phyloP scores from a whole-genome alignment of 495 filamentous ascomycete species.

The Penicillium taxi region DNA sequence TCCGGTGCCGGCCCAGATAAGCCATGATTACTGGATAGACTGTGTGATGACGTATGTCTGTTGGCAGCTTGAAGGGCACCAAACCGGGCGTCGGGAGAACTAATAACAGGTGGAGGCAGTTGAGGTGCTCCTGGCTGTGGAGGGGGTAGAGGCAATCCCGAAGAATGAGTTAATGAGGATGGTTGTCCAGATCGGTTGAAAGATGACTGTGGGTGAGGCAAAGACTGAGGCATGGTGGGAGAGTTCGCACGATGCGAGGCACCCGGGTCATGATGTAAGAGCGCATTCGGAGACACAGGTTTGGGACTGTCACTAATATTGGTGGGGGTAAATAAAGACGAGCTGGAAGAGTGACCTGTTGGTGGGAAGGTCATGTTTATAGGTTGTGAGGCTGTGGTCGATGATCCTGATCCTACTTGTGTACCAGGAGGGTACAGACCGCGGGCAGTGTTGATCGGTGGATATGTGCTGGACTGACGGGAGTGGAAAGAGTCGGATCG shows the following conservation, averaged over 20 bases:
- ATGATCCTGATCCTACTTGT: conserved; percentile 42
- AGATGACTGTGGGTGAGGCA: conserved; percentile 52
- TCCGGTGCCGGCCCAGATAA: conserved; percentile 20
- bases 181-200: conserved; percentile 45
- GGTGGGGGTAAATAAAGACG: conserved; percentile 61
- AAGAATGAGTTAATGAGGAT: conserved; percentile 20
- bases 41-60: conserved; percentile 31
- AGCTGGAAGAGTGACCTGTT: conserved; percentile 32
- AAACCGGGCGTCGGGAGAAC: conserved; percentile 39
- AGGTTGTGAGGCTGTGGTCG: conserved; percentile 46
- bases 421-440: conserved; percentile 52
- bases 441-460: conserved; percentile 52
- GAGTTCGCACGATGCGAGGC: conserved; percentile 54
- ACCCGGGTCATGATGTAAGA: conserved; percentile 51
- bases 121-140: conserved; percentile 39
- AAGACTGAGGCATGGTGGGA: conserved; percentile 58
- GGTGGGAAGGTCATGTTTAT: conserved; percentile 39
- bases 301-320: conserved; percentile 81
- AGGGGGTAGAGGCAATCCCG: conserved; percentile 33
- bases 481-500: conserved; percentile 47
- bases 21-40: conserved; percentile 38
- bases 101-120: conserved; percentile 46
- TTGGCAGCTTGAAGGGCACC: conserved; percentile 30
- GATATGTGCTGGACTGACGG: conserved; percentile 66
- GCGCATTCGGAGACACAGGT: conserved; percentile 68